A percentile compares a stretch with the other conserved stretches of the same genome.
Evolutionary conservation across 352 stramenopile species (phyloP).

Genomic region (Elongisporangium anandrum): DNA sequence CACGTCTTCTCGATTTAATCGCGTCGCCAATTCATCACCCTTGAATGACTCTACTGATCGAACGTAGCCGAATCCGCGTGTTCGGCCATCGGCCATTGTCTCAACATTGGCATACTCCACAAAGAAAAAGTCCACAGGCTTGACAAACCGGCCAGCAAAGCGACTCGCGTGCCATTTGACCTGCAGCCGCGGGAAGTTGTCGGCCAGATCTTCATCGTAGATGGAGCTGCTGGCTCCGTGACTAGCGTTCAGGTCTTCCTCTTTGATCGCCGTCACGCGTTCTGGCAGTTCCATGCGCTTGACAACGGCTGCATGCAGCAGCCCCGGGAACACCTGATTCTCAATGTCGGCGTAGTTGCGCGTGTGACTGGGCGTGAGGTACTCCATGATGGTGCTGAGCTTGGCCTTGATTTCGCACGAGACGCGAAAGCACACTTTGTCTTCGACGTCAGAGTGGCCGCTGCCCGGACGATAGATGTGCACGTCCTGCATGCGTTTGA

Average conservation of each 20-base stretch:
- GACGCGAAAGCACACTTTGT: slow-evolving; percentile 81
- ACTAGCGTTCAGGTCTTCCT: slow-evolving; percentile 17
- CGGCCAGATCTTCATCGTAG: slow-evolving; percentile 30
- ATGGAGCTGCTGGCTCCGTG: slow-evolving; percentile 38
- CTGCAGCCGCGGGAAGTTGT: slow-evolving; percentile 62
- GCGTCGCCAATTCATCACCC: slow-evolving; percentile 67
- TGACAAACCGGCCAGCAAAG: slow-evolving; percentile 77
- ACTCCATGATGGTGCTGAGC: slow-evolving; percentile 77
- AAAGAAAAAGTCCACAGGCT: slow-evolving; percentile 85
- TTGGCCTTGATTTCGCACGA: slow-evolving; percentile 82
- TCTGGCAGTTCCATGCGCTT: slow-evolving; percentile 70
- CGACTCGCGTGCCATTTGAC: slow-evolving; percentile 86
- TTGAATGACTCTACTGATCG: slow-evolving; percentile 82
- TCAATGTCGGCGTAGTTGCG: slow-evolving; percentile 80
- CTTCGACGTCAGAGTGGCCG: slow-evolving; percentile 34
- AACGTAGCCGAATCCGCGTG: slow-evolving; percentile 73
- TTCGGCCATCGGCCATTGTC: slow-evolving; percentile 50
- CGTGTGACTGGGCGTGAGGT: slow-evolving; percentile 61
- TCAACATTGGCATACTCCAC: slow-evolving; percentile 85
- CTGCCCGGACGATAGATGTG: slow-evolving; percentile 62
- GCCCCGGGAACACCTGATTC: slow-evolving; percentile 72
- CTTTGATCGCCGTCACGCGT: background rate
- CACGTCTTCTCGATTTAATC: slow-evolving; percentile 58
- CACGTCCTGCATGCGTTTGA: slow-evolving; percentile 79
- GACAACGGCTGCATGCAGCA: slow-evolving; percentile 74